phyloP scores from a whole-genome alignment of 495 filamentous ascomycete species.

The Aspergillus carlsbadensis region DNA sequence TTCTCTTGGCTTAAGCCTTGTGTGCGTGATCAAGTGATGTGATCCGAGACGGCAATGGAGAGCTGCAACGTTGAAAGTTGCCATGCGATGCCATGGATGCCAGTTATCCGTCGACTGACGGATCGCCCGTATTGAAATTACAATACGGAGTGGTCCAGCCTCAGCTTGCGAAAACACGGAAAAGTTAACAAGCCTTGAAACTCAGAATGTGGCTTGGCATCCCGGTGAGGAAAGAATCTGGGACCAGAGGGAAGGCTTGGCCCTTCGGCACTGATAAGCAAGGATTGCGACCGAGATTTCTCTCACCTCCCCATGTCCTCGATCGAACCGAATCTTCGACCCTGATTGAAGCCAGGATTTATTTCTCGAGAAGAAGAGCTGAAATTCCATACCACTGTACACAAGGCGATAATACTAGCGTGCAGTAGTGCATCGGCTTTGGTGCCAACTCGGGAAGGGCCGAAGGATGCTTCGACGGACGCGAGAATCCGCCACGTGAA shows the following conservation, averaged over 20 bases:
- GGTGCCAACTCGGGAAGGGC: conserved; percentile 33
- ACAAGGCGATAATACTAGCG: not conserved
- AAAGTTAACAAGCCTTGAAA: too few relatives aligned
- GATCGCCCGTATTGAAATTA: conserved; percentile 13
- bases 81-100: not conserved
- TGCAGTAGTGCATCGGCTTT: conserved; percentile 31
- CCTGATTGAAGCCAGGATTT: too few relatives aligned
- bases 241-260: too few relatives aligned
- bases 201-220: too few relatives aligned
- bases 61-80: not conserved
- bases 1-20: too few relatives aligned
- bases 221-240: too few relatives aligned
- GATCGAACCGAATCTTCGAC: too few relatives aligned
- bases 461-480: conserved; percentile 24
- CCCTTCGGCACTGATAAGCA: too few relatives aligned
- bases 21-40: too few relatives aligned
- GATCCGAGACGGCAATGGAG: not conserved
- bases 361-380: not conserved
- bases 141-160: conserved; percentile 2
- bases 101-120: conserved; percentile 15
- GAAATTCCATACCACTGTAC: conserved; percentile 11
- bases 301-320: too few relatives aligned
- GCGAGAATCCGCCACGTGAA: conserved; percentile 30
- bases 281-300: too few relatives aligned
- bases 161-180: not conserved